Evolutionary conservation across 2,329 filamentous ascomycete genomes (phyloP).

Genomic region (Aspergillus bombycis): DNA sequence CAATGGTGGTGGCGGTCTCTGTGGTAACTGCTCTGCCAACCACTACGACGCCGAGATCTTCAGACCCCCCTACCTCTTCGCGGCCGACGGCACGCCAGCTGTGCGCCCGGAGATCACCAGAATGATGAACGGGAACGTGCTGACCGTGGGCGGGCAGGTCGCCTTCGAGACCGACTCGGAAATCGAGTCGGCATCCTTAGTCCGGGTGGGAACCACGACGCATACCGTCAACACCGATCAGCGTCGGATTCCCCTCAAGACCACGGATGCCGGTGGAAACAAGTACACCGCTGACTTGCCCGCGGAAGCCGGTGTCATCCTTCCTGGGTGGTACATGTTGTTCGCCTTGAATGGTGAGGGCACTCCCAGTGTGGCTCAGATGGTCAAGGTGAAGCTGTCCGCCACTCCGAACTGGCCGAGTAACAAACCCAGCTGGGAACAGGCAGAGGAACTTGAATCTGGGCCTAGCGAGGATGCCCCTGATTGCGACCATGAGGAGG

Average conservation of each 20-base stretch:
- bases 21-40: constrained; percentile 51
- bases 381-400: constrained; percentile 11
- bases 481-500: not conserved
- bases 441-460: not conserved
- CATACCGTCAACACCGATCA: constrained; percentile 64
- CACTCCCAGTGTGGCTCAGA: constrained; percentile 52
- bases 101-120: constrained; percentile 8
- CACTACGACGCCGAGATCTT: constrained; percentile 61
- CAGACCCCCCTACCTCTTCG: constrained; percentile 59
- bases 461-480: not conserved
- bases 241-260: constrained; percentile 53
- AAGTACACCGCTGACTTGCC: constrained; percentile 38
- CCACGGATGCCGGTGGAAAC: not conserved
- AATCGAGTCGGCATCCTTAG: constrained; percentile 41
- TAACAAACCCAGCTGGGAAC: not conserved
- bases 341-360: constrained; percentile 52
- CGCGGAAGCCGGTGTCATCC: constrained; percentile 51
- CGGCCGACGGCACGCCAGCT: not conserved
- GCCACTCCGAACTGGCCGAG: not conserved
- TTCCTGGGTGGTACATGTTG: constrained; percentile 60
- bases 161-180: constrained; percentile 6
- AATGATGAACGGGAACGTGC: not conserved
- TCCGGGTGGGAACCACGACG: constrained; percentile 56
- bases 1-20: constrained; percentile 58
- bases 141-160: not conserved